Evolutionary conservation across 1,284 basidiomycete species (phyloP), one percentile per base, ranked within the genome.

Genomic region (Trametes hirsuta): DNA sequence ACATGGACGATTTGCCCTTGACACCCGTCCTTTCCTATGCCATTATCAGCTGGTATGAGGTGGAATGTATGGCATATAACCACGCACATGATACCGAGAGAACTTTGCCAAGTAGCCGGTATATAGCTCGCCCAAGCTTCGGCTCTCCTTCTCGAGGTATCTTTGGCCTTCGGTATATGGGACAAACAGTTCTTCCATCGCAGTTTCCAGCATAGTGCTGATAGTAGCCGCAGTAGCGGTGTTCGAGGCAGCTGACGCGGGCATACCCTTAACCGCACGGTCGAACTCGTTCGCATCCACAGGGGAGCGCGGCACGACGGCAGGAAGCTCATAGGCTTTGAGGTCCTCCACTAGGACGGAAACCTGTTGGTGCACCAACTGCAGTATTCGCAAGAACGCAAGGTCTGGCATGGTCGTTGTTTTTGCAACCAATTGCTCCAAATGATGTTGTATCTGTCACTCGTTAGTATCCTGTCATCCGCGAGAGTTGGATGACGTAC

Each of bases 151-250:
- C 70, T 99, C 97, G 4, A 99, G 82, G 72, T 99, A 99, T 60
- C 95, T 83, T 58, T 88, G 87, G 2, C 93, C 94, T 74, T 97
- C 96, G 5, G 91, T 91, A 73, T 97, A 98, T 2, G 94, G 94
- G 24, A 96, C 87, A 67, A 99, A 99, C 15, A 99, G 84, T 72
- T 99, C 97, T 66, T 98, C 97, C 83, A 98, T 90, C 0, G 94
- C 91, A 35, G 88, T 90, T 73, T 99, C 97, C 12, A 99, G 81
- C 92, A 98, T 95, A 0, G 86, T 83, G 30, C 88, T 87, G 18
- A 97, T 81, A 4, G 84, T 79, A n/a, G 82, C 76, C 15, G 85
- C 80, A 8, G 82, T 79, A 4, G 80, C 72, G 1, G 80, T 71
- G 11, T 76, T 68, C 3, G 73, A 44, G 1, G 67, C 64, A 5